A percentile compares a stretch with the other conserved stretches of the same genome.
phyloP scores from a whole-genome alignment of 306 rosid species.

The Vachellia collinsii region DNA sequence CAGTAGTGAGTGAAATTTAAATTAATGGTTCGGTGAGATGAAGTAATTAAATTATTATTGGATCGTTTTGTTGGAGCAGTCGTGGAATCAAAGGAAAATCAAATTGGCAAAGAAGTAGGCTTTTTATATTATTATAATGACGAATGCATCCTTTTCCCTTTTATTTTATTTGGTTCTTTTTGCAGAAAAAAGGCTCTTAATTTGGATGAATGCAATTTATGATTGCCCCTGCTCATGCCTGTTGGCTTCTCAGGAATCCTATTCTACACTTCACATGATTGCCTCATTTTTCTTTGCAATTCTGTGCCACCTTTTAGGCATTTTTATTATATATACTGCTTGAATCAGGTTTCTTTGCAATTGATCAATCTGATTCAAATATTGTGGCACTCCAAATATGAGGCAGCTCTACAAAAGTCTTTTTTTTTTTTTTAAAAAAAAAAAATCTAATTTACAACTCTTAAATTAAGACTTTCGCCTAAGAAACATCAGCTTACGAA shows the following conservation, averaged over 20 bases:
- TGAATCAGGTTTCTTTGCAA: neutral
- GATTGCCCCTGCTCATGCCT: neutral
- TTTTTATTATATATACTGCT: too few relatives aligned
- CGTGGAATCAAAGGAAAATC: slow-evolving; percentile 38
- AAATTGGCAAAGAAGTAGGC: neutral
- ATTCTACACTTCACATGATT: slow-evolving; percentile 5
- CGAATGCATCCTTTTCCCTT: neutral
- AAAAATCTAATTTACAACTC: too few relatives aligned
- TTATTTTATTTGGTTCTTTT: neutral
- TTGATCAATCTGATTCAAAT: too few relatives aligned
- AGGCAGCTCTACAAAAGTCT: too few relatives aligned
- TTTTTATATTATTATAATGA: neutral
- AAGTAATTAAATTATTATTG: neutral
- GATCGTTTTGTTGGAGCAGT: slow-evolving; percentile 30
- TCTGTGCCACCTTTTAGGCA: neutral
- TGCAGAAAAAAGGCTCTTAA: neutral
- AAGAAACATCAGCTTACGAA: too few relatives aligned
- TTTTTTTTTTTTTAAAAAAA: too few relatives aligned
- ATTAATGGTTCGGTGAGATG: neutral
- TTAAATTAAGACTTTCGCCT: too few relatives aligned
- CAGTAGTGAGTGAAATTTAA: neutral
- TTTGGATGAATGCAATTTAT: slow-evolving; percentile 2
- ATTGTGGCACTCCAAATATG: too few relatives aligned
- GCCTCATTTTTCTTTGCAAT: neutral
- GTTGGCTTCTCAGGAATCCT: slow-evolving; percentile 16